Percentiles rank a stretch among this genome's conserved stretches.
These are phyloP conservation scores for Glycyrrhiza uralensis DNA, from an alignment of 306 rosid species.

Conservation along the genomic window DNA sequence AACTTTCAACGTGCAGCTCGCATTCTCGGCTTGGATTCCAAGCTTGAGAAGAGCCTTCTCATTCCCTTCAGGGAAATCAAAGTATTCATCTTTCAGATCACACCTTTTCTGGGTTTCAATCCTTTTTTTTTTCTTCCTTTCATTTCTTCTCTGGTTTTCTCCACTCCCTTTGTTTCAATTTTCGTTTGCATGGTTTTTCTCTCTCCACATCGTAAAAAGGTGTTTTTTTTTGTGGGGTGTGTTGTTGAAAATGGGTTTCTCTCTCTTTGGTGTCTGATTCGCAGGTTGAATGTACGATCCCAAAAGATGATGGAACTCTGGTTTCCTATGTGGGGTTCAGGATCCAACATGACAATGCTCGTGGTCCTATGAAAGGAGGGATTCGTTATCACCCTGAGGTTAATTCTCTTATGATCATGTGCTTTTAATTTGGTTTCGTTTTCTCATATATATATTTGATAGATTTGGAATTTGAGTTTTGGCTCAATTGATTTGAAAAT, in stretches of 20 bases:
- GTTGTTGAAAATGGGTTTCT: not conserved
- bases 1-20: conserved; percentile 65
- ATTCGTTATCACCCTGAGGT: conserved; percentile 83
- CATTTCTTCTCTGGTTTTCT: not conserved
- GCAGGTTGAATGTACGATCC: conserved; percentile 80
- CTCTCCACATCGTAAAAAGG: not conserved
- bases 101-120: not conserved
- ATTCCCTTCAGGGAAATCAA: conserved; percentile 75
- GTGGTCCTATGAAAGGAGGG: conserved; percentile 89
- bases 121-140: not conserved
- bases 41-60: conserved; percentile 69
- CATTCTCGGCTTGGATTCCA: conserved; percentile 67
- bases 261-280: not conserved
- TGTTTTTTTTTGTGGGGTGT: not conserved
- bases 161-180: not conserved
- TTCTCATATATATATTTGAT: not conserved
- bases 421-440: not conserved
- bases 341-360: conserved; percentile 81
- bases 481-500: conserved; percentile 14
- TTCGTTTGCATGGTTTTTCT: conserved; percentile 7
- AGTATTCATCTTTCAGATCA: conserved; percentile 7
- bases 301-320: conserved; percentile 70
- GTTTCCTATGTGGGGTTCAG: conserved; percentile 71
- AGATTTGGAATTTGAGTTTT: conserved; percentile 16
- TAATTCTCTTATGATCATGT: not conserved